Percentiles rank a stretch among this genome's conserved stretches.
phyloP scores from a whole-genome alignment of 2,329 filamentous ascomycete species.

The Botryosphaeria agaves region DNA sequence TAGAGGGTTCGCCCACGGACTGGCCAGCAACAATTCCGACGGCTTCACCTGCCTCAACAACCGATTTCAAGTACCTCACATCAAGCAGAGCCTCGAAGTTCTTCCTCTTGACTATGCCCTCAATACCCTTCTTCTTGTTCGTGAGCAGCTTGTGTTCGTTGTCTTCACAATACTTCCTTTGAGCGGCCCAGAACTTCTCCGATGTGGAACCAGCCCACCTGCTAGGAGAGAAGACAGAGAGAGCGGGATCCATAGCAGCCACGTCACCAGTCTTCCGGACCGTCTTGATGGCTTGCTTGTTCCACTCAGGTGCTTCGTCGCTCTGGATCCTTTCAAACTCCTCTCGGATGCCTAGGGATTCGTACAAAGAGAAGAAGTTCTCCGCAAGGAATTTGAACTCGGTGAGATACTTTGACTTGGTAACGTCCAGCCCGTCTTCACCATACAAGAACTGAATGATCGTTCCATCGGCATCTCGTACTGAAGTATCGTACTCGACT shows the following conservation, averaged over 20 bases:
- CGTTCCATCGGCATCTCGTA: constrained; percentile 83
- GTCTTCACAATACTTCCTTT: constrained; percentile 58
- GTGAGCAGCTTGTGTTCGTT: constrained; percentile 48
- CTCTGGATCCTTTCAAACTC: constrained; percentile 37
- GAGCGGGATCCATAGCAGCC: constrained; percentile 57
- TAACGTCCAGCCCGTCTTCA: constrained; percentile 87
- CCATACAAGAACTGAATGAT: constrained; percentile 93
- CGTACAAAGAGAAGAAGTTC: constrained; percentile 67
- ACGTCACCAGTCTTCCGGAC: constrained; percentile 55
- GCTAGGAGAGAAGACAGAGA: constrained; percentile 55
- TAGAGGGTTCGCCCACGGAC: constrained; percentile 91
- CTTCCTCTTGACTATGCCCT: constrained; percentile 42
- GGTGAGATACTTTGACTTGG: constrained; percentile 79
- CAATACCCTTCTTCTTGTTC: constrained; percentile 38
- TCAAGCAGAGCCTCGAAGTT: constrained; percentile 72
- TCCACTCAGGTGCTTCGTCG: constrained; percentile 45
- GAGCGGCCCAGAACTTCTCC: constrained; percentile 60
- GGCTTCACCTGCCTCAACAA: constrained; percentile 89
- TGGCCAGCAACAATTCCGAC: constrained; percentile 95
- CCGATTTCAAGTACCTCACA: constrained; percentile 80
- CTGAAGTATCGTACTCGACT: constrained; percentile 85
- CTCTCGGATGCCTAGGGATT: constrained; percentile 51
- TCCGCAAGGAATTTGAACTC: constrained; percentile 82
- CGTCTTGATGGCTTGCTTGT: constrained; percentile 57
- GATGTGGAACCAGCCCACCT: constrained; percentile 74